Evolutionary conservation across 495 filamentous ascomycete species (phyloP).

Genomic region (Zalerion maritima): DNA sequence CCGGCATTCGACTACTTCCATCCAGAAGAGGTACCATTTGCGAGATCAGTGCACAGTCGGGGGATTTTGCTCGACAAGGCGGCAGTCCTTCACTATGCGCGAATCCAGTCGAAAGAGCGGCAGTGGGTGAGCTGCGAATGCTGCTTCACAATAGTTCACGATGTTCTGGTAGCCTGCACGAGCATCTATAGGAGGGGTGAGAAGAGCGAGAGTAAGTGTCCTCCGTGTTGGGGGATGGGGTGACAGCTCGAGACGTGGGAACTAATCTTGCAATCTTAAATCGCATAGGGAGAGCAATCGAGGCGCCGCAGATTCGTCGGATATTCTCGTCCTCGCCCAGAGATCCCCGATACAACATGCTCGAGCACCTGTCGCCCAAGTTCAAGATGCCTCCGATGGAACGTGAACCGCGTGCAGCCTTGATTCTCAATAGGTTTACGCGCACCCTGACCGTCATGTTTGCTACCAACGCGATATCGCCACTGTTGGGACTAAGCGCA

Average conservation of each 20-base stretch:
- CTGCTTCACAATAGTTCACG: slow-evolving; percentile 77
- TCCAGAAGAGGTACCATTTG: slow-evolving; percentile 64
- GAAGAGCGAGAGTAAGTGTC: slow-evolving; percentile 57
- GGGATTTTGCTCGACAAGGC: slow-evolving; percentile 73
- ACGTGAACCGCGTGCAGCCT: slow-evolving; percentile 68
- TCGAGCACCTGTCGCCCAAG: slow-evolving; percentile 69
- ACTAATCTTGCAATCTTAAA: slow-evolving; percentile 7
- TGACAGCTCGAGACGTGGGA: slow-evolving; percentile 1
- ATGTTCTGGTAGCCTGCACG: slow-evolving; percentile 74
- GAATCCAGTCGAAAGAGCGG: slow-evolving; percentile 51
- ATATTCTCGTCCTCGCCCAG: slow-evolving; percentile 69
- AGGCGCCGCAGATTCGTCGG: slow-evolving; percentile 62
- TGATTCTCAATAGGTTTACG: slow-evolving; percentile 81
- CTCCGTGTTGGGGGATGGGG: slow-evolving; percentile 2
- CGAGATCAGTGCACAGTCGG: slow-evolving; percentile 53
- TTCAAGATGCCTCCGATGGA: slow-evolving; percentile 52
- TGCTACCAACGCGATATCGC: slow-evolving; percentile 57
- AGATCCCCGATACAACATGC: slow-evolving; percentile 84
- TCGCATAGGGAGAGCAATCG: slow-evolving; percentile 52
- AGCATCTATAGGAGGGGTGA: slow-evolving; percentile 59
- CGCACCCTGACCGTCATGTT: slow-evolving; percentile 76
- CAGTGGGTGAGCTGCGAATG: slow-evolving; percentile 75
- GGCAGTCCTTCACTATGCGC: slow-evolving; percentile 68
- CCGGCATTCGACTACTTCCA: slow-evolving; percentile 84
- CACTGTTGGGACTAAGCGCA: slow-evolving; percentile 55